A percentile compares a stretch with the other conserved stretches of the same genome.
These are phyloP conservation scores for Scytalidium lignicola DNA, from an alignment of 2,329 filamentous ascomycete genomes.

Conservation along the genomic window DNA sequence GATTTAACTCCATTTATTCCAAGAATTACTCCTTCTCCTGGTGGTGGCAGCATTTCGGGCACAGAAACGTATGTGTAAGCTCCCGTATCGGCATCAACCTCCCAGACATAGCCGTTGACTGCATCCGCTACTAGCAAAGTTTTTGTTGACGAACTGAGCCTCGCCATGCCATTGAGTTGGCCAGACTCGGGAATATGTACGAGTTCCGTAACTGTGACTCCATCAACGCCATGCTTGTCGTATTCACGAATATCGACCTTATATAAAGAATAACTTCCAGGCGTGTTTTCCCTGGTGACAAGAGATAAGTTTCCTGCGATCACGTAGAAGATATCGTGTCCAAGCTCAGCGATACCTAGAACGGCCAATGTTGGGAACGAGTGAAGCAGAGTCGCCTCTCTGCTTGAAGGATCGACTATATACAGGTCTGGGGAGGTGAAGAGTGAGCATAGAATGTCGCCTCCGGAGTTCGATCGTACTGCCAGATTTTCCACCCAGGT, in stretches of 20 bases:
- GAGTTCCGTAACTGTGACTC: conserved; percentile 8
- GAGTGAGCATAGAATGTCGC: conserved; percentile 7
- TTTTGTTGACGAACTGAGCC: neutral
- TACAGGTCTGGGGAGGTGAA: conserved; percentile 8
- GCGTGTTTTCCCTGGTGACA: conserved; percentile 1
- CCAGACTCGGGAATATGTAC: conserved; percentile 14
- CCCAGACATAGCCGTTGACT: neutral
- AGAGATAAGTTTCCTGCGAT: conserved; percentile 20
- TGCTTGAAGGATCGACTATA: conserved; percentile 5
- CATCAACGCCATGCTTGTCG: too few species aligned
- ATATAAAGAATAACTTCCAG: conserved; percentile 15
- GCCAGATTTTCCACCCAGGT: conserved; percentile 19
- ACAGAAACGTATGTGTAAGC: neutral
- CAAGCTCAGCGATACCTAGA: conserved; percentile 31
- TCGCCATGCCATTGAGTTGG: conserved; percentile 18
- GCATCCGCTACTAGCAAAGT: conserved; percentile 10
- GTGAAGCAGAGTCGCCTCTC: conserved; percentile 8
- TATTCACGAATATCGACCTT: conserved; percentile 6
- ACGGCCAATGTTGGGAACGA: conserved; percentile 18
- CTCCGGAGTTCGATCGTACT: conserved; percentile 6
- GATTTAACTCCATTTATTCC: conserved; percentile 7
- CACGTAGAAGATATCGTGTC: conserved; percentile 19
- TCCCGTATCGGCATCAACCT: neutral
- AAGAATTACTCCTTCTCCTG: neutral
- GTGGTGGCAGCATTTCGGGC: neutral